Conservation (phyloP, 805 yeast genomes). For the Wickerhamomyces bovis region DNA sequence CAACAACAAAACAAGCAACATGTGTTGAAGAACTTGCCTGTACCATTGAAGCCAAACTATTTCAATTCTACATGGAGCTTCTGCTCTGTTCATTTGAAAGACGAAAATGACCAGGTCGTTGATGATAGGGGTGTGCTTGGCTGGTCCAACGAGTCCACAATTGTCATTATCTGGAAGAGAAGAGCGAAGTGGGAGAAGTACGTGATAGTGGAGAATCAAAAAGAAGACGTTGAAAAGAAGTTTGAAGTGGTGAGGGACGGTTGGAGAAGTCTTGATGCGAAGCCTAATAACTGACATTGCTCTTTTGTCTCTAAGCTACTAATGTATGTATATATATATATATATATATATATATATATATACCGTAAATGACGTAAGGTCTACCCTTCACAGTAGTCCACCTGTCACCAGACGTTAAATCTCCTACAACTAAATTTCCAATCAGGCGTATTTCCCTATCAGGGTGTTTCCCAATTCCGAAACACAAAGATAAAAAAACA, state of each 20-base stretch:
- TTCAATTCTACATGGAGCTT: constrained; percentile 86
- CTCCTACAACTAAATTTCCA: background rate
- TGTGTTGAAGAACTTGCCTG: constrained; percentile 43
- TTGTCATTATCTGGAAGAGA: constrained; percentile 70
- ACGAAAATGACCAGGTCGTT: constrained; percentile 21
- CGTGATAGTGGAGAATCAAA: constrained; percentile 48
- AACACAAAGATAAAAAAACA: background rate
- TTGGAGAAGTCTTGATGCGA: constrained; percentile 48
- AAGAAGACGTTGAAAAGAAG: constrained; percentile 24
- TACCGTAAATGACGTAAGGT: too few relatives aligned
- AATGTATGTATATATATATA: too few relatives aligned
- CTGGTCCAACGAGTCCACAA: constrained; percentile 65
- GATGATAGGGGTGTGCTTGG: constrained; percentile 49
- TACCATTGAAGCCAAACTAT: constrained; percentile 63
- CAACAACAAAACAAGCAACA: constrained; percentile 51
- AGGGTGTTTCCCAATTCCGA: background rate
- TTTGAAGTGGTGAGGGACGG: constrained; percentile 64
- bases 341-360: too few relatives aligned
- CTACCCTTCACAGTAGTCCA: too few relatives aligned
- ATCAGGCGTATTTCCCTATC: background rate
- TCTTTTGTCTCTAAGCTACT: too few relatives aligned
- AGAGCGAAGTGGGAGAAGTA: constrained; percentile 85
- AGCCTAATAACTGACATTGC: background rate
- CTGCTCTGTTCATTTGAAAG: constrained; percentile 55
- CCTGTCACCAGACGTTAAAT: too few relatives aligned